Conservation (phyloP, 306 rosid species). For the Hippophae rhamnoides region DNA sequence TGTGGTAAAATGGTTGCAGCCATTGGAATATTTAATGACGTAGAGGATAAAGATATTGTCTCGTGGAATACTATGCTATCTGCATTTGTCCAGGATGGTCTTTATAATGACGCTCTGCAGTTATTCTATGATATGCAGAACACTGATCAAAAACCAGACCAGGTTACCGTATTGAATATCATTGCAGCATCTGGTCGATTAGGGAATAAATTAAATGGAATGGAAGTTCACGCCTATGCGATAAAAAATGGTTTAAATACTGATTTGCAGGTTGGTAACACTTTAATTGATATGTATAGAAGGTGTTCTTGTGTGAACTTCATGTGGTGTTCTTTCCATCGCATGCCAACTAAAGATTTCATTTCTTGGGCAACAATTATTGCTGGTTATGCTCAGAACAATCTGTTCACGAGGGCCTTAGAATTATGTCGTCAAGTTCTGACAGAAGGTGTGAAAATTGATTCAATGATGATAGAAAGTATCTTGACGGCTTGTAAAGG, state of each 20-base stretch:
- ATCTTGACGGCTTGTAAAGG: constrained; percentile 44
- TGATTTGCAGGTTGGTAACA: constrained; percentile 50
- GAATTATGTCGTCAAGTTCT: constrained; percentile 37
- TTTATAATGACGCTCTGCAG: constrained; percentile 32
- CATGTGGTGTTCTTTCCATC: constrained; percentile 43
- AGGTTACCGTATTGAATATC: constrained; percentile 46
- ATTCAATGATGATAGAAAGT: constrained; percentile 64
- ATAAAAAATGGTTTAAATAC: constrained; percentile 44
- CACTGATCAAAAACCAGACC: constrained; percentile 39
- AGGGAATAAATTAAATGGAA: constrained; percentile 43
- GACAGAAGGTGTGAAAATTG: constrained; percentile 30
- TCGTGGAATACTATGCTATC: constrained; percentile 68
- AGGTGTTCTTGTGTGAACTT: constrained; percentile 41
- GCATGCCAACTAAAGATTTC: constrained; percentile 36
- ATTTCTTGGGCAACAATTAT: constrained; percentile 70
- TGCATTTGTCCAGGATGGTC: constrained; percentile 53
- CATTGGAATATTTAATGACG: constrained; percentile 27
- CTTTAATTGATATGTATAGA: constrained; percentile 61
- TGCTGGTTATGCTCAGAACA: constrained; percentile 59
- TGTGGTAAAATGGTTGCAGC: constrained; percentile 44
- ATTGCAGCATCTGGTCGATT: constrained; percentile 48
- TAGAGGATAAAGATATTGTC: constrained; percentile 43
- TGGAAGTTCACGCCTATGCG: constrained; percentile 60
- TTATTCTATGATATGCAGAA: constrained; percentile 40
- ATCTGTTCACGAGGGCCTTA: constrained; percentile 30